Percentiles rank a stretch among this genome's conserved stretches.
Evolutionary conservation across 2,329 filamentous ascomycete genomes (phyloP).

Genomic region (Clonostachys sp.): DNA sequence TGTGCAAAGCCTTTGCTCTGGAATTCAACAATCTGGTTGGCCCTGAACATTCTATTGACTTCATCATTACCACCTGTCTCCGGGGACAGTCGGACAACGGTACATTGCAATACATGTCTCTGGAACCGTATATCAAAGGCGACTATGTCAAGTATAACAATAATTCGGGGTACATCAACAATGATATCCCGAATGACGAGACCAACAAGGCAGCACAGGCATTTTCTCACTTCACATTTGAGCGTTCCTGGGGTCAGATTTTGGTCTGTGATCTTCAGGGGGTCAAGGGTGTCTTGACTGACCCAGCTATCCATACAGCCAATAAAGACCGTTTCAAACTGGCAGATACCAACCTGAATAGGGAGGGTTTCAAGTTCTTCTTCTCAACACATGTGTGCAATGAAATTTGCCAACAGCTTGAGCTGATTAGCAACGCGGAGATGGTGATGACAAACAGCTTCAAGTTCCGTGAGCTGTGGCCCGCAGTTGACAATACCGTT

Average conservation of each 20-base stretch:
- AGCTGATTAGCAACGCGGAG: slow-evolving; percentile 13
- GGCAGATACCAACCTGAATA: slow-evolving; percentile 20
- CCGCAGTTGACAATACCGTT: slow-evolving; percentile 15
- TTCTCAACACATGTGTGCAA: slow-evolving; percentile 27
- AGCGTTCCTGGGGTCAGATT: slow-evolving; percentile 26
- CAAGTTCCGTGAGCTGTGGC: slow-evolving; percentile 23
- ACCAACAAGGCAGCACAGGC: slow-evolving; percentile 26
- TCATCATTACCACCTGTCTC: slow-evolving; percentile 23
- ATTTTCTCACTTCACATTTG: slow-evolving; percentile 35
- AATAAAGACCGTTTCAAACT: slow-evolving; percentile 25
- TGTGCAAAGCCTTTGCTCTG: slow-evolving; percentile 32
- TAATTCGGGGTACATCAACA: slow-evolving; percentile 21
- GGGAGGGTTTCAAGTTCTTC: slow-evolving; percentile 30
- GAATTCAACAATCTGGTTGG: slow-evolving; percentile 27
- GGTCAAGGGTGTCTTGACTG: slow-evolving; percentile 24
- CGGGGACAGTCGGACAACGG: slow-evolving; percentile 6
- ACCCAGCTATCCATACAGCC: slow-evolving; percentile 27
- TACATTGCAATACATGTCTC: slow-evolving; percentile 14
- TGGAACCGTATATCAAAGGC: slow-evolving; percentile 28
- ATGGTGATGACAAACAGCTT: slow-evolving; percentile 12
- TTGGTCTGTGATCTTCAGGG: slow-evolving; percentile 29
- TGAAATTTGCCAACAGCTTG: slow-evolving; percentile 18
- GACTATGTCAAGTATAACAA: slow-evolving; percentile 32
- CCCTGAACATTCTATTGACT: slow-evolving; percentile 18
- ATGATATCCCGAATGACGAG: slow-evolving; percentile 9